Evolutionary conservation across 2,329 filamentous ascomycete species (phyloP), one percentile per base, ranked within the genome.

Genomic region (Fusarium albidum): DNA sequence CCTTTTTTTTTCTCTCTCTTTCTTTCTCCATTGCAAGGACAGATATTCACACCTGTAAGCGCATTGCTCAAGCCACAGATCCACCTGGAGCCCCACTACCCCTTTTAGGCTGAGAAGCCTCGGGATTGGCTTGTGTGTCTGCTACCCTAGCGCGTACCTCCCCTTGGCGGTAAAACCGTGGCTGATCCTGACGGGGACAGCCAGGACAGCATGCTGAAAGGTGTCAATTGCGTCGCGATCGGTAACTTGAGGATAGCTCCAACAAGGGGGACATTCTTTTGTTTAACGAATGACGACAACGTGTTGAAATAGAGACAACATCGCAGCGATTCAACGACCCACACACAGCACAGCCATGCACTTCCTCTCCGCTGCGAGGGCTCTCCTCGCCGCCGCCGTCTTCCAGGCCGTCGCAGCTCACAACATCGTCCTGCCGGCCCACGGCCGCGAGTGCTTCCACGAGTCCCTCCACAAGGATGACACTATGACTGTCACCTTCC

Each of bases 401-500:
- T 72, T 77, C 66, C 80, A 87, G 67, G 83, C 85, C 67, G 82
- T 87, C 63, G 82, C 84, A 47, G 92, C 91, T 67, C 95, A 99
- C 85, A 98, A 96, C 81, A 98, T 99, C 77, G 91, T 95, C 75
- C 87, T 99, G 70, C 89, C 89, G 59, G 89, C 93, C 67, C 92
- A 99, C 78, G 91, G 92, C 71, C 86, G 92, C 77, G 95, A 99
- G 81, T 99, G 95, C 82, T 99, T 98, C 83, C 91, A 96, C 81
- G 95, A 99, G 80, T 77, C 82, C 67, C 86, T 99, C 55, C 94
- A 96, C 80, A 86, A 84, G 73, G 95, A 96, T 75, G 95, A 99
- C 80, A 91, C 89, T 77, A 99, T 99, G 95, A 97, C 92, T 9
- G 93, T 99, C 55, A 96, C 93, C 26, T 99, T 96, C 82, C 95